A percentile compares a stretch with the other conserved stretches of the same genome.
Evolutionary conservation across 78 protist species (phyloP).

Genomic region (Dictyostelium capitatum): DNA sequence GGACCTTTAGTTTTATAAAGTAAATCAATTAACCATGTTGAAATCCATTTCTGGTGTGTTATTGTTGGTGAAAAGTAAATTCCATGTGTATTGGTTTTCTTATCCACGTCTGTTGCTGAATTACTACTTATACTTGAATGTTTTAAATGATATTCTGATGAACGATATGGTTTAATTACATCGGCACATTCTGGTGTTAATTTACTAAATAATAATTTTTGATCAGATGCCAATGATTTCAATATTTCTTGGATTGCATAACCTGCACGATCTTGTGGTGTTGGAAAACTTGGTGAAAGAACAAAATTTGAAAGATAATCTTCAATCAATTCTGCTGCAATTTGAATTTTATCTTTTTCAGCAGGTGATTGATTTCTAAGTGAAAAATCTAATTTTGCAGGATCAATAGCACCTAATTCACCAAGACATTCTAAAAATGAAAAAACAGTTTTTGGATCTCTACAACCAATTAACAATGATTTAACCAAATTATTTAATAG

Average conservation of each 20-base stretch:
- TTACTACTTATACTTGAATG: neutral
- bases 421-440: slow-evolving; percentile 62
- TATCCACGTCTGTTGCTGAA: neutral
- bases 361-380: slow-evolving; percentile 23
- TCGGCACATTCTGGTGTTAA: slow-evolving; percentile 45
- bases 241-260: slow-evolving; percentile 86
- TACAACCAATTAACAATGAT: slow-evolving; percentile 44
- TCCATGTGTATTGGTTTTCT: too few relatives aligned
- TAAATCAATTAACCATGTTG: slow-evolving; percentile 42
- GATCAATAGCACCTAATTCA: slow-evolving; percentile 83
- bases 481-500: slow-evolving; percentile 32
- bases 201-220: neutral
- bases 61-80: slow-evolving; percentile 24
- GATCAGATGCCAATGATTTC: slow-evolving; percentile 16
- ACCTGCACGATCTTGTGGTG: slow-evolving; percentile 82
- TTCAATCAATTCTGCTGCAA: slow-evolving; percentile 51
- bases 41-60: slow-evolving; percentile 45
- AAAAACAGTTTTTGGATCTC: slow-evolving; percentile 47
- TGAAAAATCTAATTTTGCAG: slow-evolving; percentile 27
- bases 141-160: slow-evolving; percentile 43
- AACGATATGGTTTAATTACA: slow-evolving; percentile 26
- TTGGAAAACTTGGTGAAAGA: slow-evolving; percentile 44
- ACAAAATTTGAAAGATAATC: slow-evolving; percentile 54
- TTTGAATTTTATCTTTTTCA: slow-evolving; percentile 23
- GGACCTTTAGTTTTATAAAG: slow-evolving; percentile 31